Percentiles rank a stretch among this genome's conserved stretches.
Evolutionary conservation across 345 rosid genomes (phyloP).

Genomic region (Salix suchowensis): DNA sequence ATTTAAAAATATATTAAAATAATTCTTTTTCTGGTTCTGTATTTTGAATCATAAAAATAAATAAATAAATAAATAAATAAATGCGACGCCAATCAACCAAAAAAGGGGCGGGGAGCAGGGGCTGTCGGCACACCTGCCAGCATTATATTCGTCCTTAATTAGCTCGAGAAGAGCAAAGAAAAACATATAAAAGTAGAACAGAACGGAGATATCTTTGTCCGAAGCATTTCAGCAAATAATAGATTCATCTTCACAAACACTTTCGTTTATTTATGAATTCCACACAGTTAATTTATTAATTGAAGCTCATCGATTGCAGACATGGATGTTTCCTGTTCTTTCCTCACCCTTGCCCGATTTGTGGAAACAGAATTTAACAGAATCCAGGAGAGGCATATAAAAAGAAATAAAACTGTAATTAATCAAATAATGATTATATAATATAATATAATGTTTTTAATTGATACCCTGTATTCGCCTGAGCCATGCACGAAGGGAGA

Average conservation of each 20-base stretch:
- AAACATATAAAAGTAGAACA: too few relatives aligned
- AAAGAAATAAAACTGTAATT: not conserved
- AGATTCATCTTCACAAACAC: too few relatives aligned
- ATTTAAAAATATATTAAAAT: too few relatives aligned
- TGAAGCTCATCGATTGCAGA: not conserved
- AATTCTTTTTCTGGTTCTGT: too few relatives aligned
- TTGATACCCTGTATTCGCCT: not conserved
- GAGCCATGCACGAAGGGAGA: not conserved
- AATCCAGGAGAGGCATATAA: not conserved
- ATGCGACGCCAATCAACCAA: too few relatives aligned
- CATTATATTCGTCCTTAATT: not conserved
- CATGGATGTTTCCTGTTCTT: not conserved
- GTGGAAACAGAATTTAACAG: not conserved
- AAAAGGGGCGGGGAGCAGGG: not conserved
- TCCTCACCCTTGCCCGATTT: not conserved
- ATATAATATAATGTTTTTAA: not conserved
- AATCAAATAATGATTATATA: not conserved
- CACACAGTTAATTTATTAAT: not conserved
- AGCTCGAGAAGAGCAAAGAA: not conserved
- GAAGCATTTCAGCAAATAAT: too few relatives aligned
- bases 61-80: too few relatives aligned
- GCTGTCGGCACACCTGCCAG: not conserved
- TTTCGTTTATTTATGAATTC: too few relatives aligned
- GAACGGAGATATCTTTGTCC: too few relatives aligned
- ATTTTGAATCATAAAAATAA: too few relatives aligned